Percentiles rank a stretch among this genome's conserved stretches.
phyloP scores from a whole-genome alignment of 2,329 filamentous ascomycete genomes.

The Whalleya microplaca region DNA sequence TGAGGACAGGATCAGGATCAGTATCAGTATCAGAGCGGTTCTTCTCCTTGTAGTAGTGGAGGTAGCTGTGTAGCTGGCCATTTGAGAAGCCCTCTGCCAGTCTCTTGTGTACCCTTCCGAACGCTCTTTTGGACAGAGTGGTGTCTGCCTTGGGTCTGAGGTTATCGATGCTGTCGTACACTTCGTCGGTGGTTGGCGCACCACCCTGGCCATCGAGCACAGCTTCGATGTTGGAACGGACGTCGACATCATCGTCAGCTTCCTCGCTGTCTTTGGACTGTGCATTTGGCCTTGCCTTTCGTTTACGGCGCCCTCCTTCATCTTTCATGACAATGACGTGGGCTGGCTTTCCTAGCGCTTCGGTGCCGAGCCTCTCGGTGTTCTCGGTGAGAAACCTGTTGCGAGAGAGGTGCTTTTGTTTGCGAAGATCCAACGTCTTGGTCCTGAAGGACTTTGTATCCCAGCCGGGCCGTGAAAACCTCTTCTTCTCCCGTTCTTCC shows the following conservation, averaged over 20 bases:
- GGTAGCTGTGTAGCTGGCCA: constrained; percentile 50
- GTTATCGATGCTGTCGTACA: constrained; percentile 51
- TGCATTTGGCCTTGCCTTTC: constrained; percentile 5
- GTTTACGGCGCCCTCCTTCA: constrained; percentile 25
- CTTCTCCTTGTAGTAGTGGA: constrained; percentile 24
- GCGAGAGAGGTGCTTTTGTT: constrained; percentile 28
- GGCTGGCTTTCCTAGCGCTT: constrained; percentile 44
- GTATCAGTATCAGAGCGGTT: too few relatives aligned
- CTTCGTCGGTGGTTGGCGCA: constrained; percentile 39
- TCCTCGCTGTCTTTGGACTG: neutral
- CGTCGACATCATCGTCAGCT: constrained; percentile 7
- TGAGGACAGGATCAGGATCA: too few relatives aligned
- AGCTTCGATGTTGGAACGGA: constrained; percentile 39
- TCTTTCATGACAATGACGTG: constrained; percentile 53
- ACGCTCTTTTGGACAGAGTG: constrained; percentile 45
- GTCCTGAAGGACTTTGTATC: too few relatives aligned
- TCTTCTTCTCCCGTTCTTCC: neutral
- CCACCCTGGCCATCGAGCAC: constrained; percentile 35
- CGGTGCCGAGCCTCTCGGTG: constrained; percentile 30
- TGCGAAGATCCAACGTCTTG: constrained; percentile 19
- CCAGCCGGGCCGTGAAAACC: too few relatives aligned
- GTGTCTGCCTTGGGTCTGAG: constrained; percentile 48
- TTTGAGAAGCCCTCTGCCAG: constrained; percentile 52
- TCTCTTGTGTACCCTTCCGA: constrained; percentile 43
- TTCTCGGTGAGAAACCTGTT: constrained; percentile 32